Evolutionary conservation across 768 basidiomycete species (phyloP), one percentile per base, ranked within the genome.

Genomic region (Mrakia frigida): DNA sequence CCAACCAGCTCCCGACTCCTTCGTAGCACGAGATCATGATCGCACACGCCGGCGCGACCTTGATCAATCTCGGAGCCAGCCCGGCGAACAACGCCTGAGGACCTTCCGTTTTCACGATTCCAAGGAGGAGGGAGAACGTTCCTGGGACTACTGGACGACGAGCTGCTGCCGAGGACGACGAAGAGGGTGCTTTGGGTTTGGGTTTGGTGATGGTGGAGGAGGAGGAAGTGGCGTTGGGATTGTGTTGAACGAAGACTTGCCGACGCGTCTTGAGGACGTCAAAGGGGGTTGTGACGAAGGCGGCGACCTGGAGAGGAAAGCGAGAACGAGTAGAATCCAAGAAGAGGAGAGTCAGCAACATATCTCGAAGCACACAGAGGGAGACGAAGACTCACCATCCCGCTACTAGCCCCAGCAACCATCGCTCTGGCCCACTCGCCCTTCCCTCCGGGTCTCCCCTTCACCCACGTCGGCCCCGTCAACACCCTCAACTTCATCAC

Each of bases 21-120:
- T 98, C 95, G 82, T 91, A 98, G 83, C 91, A 94, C 74, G 92
- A 89, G 35, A 78, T 65, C 72, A 78, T 78, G 79, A 99, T 91
- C 33, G 96, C 96, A 83, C 97, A 99, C 59, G 96, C 97, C 53
- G 97, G 97, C 16, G 93, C 93, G 78, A 97, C 96, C 84, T 98
- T 99, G 60, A 89, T 93, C 72, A 95, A 89, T 53, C 97, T 89
- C 70, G 96, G 96, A 11, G 89, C 83, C 56, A 93, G 84, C 0
- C 97, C 97, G 46, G 92, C 90, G 82, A 91, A 96, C 69, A 98
- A 84, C 2, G 92, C 91, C 13, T 87, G 83, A 6, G 85, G 78
- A 1, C 97, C 97, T 82, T 99, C 97, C 6, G 88, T 90, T 75
- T 86, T 88, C 50, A 93, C 81, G 61, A 98, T 90, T 87, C 77